Evolutionary conservation across 1,284 basidiomycete genomes (phyloP).

Genomic region (Gomphus sp.): DNA sequence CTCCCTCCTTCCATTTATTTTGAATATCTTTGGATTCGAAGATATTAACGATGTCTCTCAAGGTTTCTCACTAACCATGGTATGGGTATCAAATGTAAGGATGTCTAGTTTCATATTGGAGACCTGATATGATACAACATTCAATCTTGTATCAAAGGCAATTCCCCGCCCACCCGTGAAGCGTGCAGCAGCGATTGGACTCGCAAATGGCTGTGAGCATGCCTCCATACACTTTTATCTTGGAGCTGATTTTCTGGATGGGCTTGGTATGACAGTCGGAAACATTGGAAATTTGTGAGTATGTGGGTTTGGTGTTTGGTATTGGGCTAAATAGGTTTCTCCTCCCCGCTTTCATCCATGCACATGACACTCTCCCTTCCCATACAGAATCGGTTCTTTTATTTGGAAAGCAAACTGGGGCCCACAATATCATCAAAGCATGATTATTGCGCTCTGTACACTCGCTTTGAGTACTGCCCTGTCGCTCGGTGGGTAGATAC

Average conservation of each 20-base stretch:
- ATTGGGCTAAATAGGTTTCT: not conserved
- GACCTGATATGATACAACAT: not conserved
- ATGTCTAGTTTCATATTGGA: not conserved
- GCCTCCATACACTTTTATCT: not conserved
- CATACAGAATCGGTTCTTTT: conserved; percentile 37
- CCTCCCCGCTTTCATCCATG: too few relatives aligned
- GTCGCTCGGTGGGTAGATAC: conserved; percentile 25
- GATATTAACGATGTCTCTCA: not conserved
- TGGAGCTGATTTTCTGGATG: not conserved
- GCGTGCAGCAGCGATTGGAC: conserved; percentile 36
- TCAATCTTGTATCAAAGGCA: conserved; percentile 24
- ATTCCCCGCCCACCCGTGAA: conserved; percentile 58
- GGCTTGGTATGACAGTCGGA: conserved; percentile 17
- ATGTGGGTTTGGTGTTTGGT: not conserved
- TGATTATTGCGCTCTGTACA: conserved; percentile 35
- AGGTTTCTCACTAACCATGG: conserved; percentile 51
- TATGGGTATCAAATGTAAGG: conserved; percentile 29
- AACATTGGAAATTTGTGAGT: conserved; percentile 30
- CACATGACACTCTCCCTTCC: not conserved
- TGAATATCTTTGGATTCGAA: not conserved
- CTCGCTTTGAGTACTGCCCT: conserved; percentile 29
- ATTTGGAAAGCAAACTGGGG: conserved; percentile 43
- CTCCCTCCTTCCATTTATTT: not conserved
- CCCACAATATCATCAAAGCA: conserved; percentile 40
- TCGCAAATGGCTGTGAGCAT: conserved; percentile 25